phyloP scores from a whole-genome alignment of 1,284 basidiomycete species.

The Moesziomyces antarcticus region DNA sequence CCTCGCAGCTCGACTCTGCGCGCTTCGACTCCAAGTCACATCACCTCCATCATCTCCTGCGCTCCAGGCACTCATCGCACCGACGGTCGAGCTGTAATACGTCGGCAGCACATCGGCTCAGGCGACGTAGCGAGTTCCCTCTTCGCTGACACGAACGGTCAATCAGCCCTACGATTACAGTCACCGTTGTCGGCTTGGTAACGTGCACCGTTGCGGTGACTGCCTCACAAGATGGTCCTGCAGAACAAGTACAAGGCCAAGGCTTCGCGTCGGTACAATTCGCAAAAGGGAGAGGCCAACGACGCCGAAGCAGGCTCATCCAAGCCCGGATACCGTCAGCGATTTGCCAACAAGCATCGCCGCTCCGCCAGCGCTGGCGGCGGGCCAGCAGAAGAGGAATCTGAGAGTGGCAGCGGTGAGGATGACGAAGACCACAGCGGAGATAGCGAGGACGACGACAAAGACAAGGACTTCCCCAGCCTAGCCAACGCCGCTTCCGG shows the following conservation, averaged over 20 bases:
- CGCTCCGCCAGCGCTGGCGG: not conserved
- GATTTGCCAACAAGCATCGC: conserved; percentile 23
- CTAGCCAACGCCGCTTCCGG: conserved; percentile 29
- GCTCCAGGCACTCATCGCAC: not conserved
- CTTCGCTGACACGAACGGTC: not conserved
- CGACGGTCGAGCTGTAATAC: not conserved
- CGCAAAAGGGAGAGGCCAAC: conserved; percentile 13
- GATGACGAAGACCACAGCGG: conserved; percentile 24
- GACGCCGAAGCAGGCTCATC: conserved; percentile 16
- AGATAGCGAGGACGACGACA: conserved; percentile 7
- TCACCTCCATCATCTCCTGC: not conserved
- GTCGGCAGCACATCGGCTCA: not conserved
- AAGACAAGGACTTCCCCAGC: conserved; percentile 24
- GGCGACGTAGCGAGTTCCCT: not conserved
- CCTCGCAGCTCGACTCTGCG: not conserved
- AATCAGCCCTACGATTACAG: not conserved
- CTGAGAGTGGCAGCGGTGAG: conserved; percentile 9
- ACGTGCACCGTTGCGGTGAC: conserved; percentile 7
- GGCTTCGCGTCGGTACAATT: conserved; percentile 61
- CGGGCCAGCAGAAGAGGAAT: not conserved
- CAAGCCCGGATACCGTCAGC: conserved; percentile 25
- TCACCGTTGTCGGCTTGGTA: not conserved
- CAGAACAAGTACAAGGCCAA: conserved; percentile 68
- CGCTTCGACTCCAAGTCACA: not conserved
- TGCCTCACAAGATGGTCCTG: conserved; percentile 54